A percentile compares a stretch with the other conserved stretches of the same genome.
These are phyloP conservation scores for Clonostachys rosea DNA, from an alignment of 2,329 filamentous ascomycete species.

Conservation along the genomic window DNA sequence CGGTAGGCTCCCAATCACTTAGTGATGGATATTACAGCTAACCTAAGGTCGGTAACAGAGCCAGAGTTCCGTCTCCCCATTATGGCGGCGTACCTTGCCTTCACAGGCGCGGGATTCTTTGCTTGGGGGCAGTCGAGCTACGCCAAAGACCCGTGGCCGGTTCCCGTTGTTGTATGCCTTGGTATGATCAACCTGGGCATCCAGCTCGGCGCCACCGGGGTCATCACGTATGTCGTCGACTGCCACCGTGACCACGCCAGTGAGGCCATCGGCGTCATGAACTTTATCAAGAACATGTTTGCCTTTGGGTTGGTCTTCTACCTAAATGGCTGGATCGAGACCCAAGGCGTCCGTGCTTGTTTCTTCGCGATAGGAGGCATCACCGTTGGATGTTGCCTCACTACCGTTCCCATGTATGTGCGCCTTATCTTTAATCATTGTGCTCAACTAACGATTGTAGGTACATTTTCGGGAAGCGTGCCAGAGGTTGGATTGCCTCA, in stretches of 20 bases:
- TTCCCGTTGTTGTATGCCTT: slow-evolving; percentile 19
- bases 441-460: too few species aligned
- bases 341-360: slow-evolving; percentile 15
- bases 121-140: slow-evolving; percentile 17
- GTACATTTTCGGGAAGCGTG: too few species aligned
- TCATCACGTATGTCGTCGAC: slow-evolving; percentile 29
- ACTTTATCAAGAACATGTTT: slow-evolving; percentile 30
- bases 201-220: slow-evolving; percentile 21
- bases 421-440: too few species aligned
- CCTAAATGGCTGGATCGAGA: slow-evolving; percentile 29
- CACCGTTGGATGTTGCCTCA: too few species aligned
- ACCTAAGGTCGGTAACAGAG: slow-evolving; percentile 7
- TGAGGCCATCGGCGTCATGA: slow-evolving; percentile 29
- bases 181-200: too few species aligned
- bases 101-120: slow-evolving; percentile 29
- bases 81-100: slow-evolving; percentile 22
- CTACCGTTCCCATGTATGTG: too few species aligned
- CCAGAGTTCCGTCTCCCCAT: slow-evolving; percentile 31
- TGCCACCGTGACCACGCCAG: slow-evolving; percentile 27
- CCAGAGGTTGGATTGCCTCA: too few species aligned
- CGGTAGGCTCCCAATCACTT: background rate
- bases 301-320: slow-evolving; percentile 31
- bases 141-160: slow-evolving; percentile 12
- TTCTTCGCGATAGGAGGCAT: slow-evolving; percentile 7
- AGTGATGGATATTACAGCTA: too few species aligned